Percentiles rank a stretch among this genome's conserved stretches.
Evolutionary conservation across 2,329 filamentous ascomycete species (phyloP).

Genomic region (Bimuria novae-zelandiae): DNA sequence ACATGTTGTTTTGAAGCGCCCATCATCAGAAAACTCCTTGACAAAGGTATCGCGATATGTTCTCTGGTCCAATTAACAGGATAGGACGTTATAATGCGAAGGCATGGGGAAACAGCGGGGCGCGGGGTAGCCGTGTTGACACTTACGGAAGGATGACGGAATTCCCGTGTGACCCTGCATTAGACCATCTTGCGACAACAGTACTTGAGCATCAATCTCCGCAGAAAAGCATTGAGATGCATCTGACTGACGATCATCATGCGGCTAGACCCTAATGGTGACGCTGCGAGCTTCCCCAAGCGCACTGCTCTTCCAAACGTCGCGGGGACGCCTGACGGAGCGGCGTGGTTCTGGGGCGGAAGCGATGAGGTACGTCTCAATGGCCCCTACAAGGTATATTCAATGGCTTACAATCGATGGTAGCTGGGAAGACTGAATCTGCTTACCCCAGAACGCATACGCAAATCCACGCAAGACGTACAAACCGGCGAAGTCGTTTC

Average conservation of each 20-base stretch:
- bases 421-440: conserved; percentile 54
- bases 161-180: not conserved
- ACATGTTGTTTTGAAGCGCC: too few species aligned
- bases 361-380: conserved; percentile 20
- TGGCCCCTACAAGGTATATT: too few species aligned
- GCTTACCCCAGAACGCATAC: conserved; percentile 60
- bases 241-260: conserved; percentile 9
- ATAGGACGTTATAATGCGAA: not conserved
- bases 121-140: not conserved
- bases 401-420: not conserved
- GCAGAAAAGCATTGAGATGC: not conserved
- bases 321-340: conserved; percentile 25
- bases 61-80: not conserved
- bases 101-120: not conserved
- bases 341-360: conserved; percentile 33
- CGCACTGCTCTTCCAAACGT: conserved; percentile 25
- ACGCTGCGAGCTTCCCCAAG: conserved; percentile 26
- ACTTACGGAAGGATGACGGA: not conserved
- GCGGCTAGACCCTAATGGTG: conserved; percentile 25
- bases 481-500: conserved; percentile 58
- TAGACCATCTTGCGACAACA: not conserved
- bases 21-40: too few species aligned
- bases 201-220: not conserved
- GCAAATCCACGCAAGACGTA: conserved; percentile 56
- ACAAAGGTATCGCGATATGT: too few species aligned